Evolutionary conservation across 192 early-diverging fungal species (phyloP), one percentile per base, ranked within the genome.

Genomic region (Chytriomyces hyalinus): DNA sequence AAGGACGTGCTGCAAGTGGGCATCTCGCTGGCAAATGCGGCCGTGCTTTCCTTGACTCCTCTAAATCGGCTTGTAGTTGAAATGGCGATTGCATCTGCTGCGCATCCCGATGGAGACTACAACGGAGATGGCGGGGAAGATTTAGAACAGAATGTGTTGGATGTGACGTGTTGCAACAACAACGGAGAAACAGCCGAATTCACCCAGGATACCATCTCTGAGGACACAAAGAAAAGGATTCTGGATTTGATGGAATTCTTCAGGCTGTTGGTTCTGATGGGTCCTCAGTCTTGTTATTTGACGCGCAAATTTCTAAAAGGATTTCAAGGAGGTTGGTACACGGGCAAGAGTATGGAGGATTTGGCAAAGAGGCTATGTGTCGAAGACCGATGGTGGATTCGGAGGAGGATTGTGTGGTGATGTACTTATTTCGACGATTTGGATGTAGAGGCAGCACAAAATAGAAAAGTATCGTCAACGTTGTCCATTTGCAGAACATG

Each of bases 311-410:
- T 75, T 17, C 49, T 75, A n/a, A 46, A 44, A 24, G 7, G 9
- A 4, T 48, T 75, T 43, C 61, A 75, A n/a, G 73, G 64, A 28
- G 64, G 73, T 6, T 64, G 64, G 73, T 75, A 64, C 36, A 49
- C n/a, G 57, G 49, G 64, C 6, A 20, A 49, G 24, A 7, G 10
- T 11, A 75, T 75, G 62, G 62, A 75, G 36, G 73, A 8, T 28
- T 22, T 75, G 13, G 73, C 73, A 24, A 46, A 66, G 26, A 45
- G 36, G 13, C 20, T 49, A 2, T 75, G 73, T 53, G 50, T 53
- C 9, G 73, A 75, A 47, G 73, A 75, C 53, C 61, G 73, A 26
- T 75, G 61, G 61, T 75, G 73, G 73, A 66, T 57, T 20, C 0
- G 53, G 53, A 13, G 53, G 53, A 13, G 53, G 53, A 57, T 57